Evolutionary conservation across 148 eudicot species (phyloP).

Genomic region (Heliamphora exappendiculata): DNA sequence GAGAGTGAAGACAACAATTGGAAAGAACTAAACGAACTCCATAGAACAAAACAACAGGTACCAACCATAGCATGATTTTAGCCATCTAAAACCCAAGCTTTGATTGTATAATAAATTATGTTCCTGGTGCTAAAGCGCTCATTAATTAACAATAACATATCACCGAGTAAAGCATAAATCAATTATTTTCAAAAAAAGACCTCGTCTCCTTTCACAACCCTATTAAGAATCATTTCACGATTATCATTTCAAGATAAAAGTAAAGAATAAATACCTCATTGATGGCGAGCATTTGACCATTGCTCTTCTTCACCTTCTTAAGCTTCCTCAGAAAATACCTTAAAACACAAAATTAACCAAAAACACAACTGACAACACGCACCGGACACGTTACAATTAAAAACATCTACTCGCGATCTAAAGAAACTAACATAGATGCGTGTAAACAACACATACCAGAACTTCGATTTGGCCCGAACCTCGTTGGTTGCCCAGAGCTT

Average conservation of each 20-base stretch:
- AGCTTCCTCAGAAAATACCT: conserved; percentile 98
- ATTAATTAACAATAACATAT: no score
- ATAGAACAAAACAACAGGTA: no score
- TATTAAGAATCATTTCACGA: background rate
- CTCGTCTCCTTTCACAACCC: background rate
- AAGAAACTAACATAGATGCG: background rate
- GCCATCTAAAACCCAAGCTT: no score
- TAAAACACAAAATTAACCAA: background rate
- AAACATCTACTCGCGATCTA: background rate
- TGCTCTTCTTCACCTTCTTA: conserved; percentile 93
- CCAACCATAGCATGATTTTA: no score
- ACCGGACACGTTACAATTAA: background rate
- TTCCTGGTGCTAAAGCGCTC: no score
- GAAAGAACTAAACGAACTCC: no score
- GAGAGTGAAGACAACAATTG: no score
- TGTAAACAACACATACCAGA: conserved; percentile 43
- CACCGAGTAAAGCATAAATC: no score
- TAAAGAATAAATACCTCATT: conserved; percentile 51
- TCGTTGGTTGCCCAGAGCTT: conserved; percentile 94
- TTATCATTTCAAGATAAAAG: background rate
- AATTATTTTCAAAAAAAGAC: no score
- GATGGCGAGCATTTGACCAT: conserved; percentile 86
- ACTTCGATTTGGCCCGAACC: conserved; percentile 91
- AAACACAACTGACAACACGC: background rate
- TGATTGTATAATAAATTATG: no score